Evolutionary conservation across 176 grass and related monocot species (phyloP), one percentile per base, ranked within the genome.

Genomic region (Musa itinerans): DNA sequence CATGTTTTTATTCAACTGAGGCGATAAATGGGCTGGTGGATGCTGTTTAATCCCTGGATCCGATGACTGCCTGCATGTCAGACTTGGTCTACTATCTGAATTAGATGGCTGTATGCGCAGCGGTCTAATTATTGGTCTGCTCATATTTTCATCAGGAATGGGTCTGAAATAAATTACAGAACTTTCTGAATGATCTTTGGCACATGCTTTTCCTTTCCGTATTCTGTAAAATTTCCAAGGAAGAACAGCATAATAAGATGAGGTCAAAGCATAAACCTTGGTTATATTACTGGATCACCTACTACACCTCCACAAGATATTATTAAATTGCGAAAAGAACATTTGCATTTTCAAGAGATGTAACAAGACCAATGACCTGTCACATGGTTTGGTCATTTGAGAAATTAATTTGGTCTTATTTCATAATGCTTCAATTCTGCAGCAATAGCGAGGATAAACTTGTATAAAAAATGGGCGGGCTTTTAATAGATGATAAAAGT

Each of bases 191-290:
- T 87, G 78, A 50, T 99, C 95, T 75, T 89, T 81, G 0, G 86
- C 88, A 10, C 90, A 82, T 34, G 95, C 95, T 80, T 99, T 99
- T 50, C 95, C 95, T 75, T 99, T 99, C 24, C 81, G 64, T 68
- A 99, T 63, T 62, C 95, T 99, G 85, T 69, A 76, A 59, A 57
- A 34, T 43, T 26, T 71, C 29, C 67, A n/a, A 69, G 9, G 34
- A n/a, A 69, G 48, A 50, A 20, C 1, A 50, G 16, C 17, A 62
- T 50, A 66, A 34, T 23, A 83, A 69, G 56, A 68, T 27, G 10
- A 50, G 69, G 65, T 68, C 43, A 73, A 17, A 22, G 16, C 0
- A 2, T 8, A 12, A 51, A 80, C 49, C 56, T 68, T 7, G 1
- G 27, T 12, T 43, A 65, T 19, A 43, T 7, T 52, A 5, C 21